A percentile compares a stretch with the other conserved stretches of the same genome.
These are phyloP conservation scores for Ustilago trichophora DNA, from an alignment of 1,284 basidiomycete species.

Conservation along the genomic window DNA sequence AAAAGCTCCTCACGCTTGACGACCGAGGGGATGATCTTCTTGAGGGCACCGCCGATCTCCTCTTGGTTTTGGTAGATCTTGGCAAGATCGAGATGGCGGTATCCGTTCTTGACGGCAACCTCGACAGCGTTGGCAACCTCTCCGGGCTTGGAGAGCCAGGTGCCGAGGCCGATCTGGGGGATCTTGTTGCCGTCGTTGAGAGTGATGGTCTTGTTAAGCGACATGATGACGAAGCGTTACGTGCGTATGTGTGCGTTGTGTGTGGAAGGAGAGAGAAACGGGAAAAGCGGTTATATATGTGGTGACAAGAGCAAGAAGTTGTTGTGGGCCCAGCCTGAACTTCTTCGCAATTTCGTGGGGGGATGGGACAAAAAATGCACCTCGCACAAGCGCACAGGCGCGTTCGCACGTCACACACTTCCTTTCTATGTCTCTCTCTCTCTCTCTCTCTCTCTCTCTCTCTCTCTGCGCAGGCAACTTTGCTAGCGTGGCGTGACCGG, in stretches of 20 bases:
- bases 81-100: conserved; percentile 63
- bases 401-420: not conserved
- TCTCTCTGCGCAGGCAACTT: too few relatives aligned
- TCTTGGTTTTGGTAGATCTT: conserved; percentile 61
- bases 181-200: conserved; percentile 65
- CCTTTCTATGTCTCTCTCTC: too few relatives aligned
- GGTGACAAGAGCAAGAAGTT: too few relatives aligned
- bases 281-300: conserved; percentile 17
- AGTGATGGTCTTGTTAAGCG: conserved; percentile 52
- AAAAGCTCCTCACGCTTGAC: conserved; percentile 69
- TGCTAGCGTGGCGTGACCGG: conserved; percentile 4
- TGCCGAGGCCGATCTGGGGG: conserved; percentile 75
- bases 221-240: conserved; percentile 31
- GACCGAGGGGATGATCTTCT: conserved; percentile 66
- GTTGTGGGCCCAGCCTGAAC: too few relatives aligned
- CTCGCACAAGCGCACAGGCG: too few relatives aligned
- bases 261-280: not conserved
- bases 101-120: conserved; percentile 56
- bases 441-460: too few relatives aligned
- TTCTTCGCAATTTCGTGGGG: not conserved
- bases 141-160: conserved; percentile 79
- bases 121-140: conserved; percentile 77
- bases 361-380: not conserved
- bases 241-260: not conserved
- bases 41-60: conserved; percentile 69